These are phyloP conservation scores for Penicillium glabrum DNA, from an alignment of 2,329 filamentous ascomycete species.

Conservation along the genomic window DNA sequence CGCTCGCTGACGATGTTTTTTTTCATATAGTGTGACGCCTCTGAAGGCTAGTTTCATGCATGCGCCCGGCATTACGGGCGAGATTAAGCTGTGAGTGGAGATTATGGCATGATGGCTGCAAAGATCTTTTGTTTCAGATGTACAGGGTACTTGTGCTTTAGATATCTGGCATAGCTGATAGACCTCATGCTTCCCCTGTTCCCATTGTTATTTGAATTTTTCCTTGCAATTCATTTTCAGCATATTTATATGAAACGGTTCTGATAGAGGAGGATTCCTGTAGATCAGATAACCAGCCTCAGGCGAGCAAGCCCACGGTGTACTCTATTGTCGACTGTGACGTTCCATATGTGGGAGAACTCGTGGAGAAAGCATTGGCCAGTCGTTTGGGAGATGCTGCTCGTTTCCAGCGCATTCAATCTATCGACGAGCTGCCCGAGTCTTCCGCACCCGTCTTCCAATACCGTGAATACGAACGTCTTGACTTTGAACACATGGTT, in stretches of 20 bases:
- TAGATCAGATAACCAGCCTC: slow-evolving; percentile 38
- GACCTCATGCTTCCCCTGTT: slow-evolving; percentile 19
- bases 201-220: slow-evolving; percentile 9
- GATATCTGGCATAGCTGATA: slow-evolving; percentile 29
- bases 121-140: slow-evolving; percentile 21
- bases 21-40: slow-evolving; percentile 70
- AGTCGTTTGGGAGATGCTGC: slow-evolving; percentile 55
- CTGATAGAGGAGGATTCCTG: slow-evolving; percentile 35
- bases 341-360: slow-evolving; percentile 83
- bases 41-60: slow-evolving; percentile 93
- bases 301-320: slow-evolving; percentile 50
- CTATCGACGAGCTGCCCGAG: slow-evolving; percentile 49
- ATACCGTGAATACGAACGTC: slow-evolving; percentile 80
- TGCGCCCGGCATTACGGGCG: slow-evolving; percentile 62
- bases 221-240: not conserved
- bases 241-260: slow-evolving; percentile 17
- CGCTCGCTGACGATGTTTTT: not conserved
- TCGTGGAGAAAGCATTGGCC: slow-evolving; percentile 73
- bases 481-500: slow-evolving; percentile 78
- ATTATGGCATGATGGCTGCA: slow-evolving; percentile 19
- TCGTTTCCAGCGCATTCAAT: slow-evolving; percentile 57
- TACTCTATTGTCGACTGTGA: slow-evolving; percentile 81
- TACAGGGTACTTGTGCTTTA: slow-evolving; percentile 25
- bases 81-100: slow-evolving; percentile 79
- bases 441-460: slow-evolving; percentile 62